These are phyloP conservation scores for Xanthoconium purpureum DNA, from an alignment of 768 basidiomycete genomes.

Conservation along the genomic window DNA sequence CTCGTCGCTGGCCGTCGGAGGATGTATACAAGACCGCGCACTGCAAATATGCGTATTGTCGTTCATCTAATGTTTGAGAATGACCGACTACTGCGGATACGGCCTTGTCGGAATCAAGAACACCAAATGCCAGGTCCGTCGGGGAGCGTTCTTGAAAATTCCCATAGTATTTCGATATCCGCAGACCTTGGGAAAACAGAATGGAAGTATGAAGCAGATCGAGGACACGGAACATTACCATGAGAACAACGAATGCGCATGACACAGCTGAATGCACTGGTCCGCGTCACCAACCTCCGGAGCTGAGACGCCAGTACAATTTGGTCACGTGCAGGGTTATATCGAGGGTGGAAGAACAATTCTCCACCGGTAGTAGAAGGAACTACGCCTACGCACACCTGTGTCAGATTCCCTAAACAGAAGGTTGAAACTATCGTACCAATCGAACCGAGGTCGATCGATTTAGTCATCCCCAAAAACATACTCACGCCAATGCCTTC, in stretches of 20 bases:
- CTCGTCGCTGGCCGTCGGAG: slow-evolving; percentile 70
- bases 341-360: slow-evolving; percentile 90
- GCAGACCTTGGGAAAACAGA: slow-evolving; percentile 47
- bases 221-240: slow-evolving; percentile 45
- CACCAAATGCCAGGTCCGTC: slow-evolving; percentile 76
- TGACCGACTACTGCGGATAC: slow-evolving; percentile 76
- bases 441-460: slow-evolving; percentile 85
- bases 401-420: slow-evolving; percentile 6
- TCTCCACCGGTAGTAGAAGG: slow-evolving; percentile 83
- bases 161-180: slow-evolving; percentile 63
- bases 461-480: slow-evolving; percentile 78
- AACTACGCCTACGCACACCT: slow-evolving; percentile 47
- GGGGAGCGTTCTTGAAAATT: slow-evolving; percentile 66
- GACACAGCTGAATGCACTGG: slow-evolving; percentile 75
- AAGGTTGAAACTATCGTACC: slow-evolving; percentile 41
- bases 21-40: slow-evolving; percentile 88
- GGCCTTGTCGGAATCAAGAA: slow-evolving; percentile 78
- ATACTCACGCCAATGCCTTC: slow-evolving; percentile 88
- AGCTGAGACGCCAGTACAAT: slow-evolving; percentile 72
- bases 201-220: slow-evolving; percentile 6
- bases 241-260: slow-evolving; percentile 82
- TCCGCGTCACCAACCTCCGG: slow-evolving; percentile 60
- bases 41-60: slow-evolving; percentile 76
- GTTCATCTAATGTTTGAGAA: slow-evolving; percentile 61
- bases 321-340: slow-evolving; percentile 65